phyloP scores from a whole-genome alignment of 2,329 filamentous ascomycete species.

The Zymoseptoria crescenta region DNA sequence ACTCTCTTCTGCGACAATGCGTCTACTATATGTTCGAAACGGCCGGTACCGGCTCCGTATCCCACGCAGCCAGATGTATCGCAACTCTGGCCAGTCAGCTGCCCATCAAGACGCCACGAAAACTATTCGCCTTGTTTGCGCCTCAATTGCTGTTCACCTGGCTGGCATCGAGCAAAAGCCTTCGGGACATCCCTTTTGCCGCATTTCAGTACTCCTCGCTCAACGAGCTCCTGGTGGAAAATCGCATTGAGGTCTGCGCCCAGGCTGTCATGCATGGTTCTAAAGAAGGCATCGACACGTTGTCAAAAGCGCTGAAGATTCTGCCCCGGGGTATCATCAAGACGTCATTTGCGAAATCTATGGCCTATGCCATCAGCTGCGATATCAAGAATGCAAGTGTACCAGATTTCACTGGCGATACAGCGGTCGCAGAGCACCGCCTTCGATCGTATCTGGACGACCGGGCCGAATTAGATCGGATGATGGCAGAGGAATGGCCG shows the following conservation, averaged over 20 bases:
- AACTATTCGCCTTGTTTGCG: constrained; percentile 75
- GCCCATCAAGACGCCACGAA: constrained; percentile 55
- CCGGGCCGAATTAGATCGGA: constrained; percentile 50
- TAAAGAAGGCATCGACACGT: constrained; percentile 51
- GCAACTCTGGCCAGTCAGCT: constrained; percentile 57
- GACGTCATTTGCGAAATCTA: constrained; percentile 64
- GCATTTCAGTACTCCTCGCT: constrained; percentile 74
- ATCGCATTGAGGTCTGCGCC: constrained; percentile 69
- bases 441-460: constrained; percentile 63
- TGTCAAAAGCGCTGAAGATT: constrained; percentile 52
- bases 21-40: constrained; percentile 94
- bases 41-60: constrained; percentile 56
- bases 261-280: constrained; percentile 76
- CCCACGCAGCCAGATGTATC: constrained; percentile 68
- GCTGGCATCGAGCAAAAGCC: constrained; percentile 50
- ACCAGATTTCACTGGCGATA: constrained; percentile 8
- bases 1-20: constrained; percentile 74
- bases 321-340: constrained; percentile 52
- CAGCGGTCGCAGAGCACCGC: constrained; percentile 25
- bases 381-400: constrained; percentile 45
- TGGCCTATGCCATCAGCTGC: constrained; percentile 77
- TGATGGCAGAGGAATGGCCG: constrained; percentile 63
- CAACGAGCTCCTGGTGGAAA: constrained; percentile 58
- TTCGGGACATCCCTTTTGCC: constrained; percentile 70
- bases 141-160: constrained; percentile 88